Conservation (phyloP, 352 stramenopile species). For the Elongisporangium anandrum region DNA sequence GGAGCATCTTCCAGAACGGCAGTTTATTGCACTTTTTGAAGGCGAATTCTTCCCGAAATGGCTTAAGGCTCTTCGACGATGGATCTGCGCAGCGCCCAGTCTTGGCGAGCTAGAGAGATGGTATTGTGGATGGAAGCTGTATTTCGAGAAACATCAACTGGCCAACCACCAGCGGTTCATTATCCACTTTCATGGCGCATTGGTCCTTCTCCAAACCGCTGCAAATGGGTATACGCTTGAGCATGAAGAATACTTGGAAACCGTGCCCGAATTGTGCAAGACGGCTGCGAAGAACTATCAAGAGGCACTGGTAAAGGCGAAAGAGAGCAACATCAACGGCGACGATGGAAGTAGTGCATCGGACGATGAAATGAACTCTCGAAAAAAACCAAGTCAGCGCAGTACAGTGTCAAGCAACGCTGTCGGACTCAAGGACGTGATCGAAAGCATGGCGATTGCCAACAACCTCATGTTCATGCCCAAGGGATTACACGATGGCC, state of each 20-base stretch:
- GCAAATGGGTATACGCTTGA: conserved; percentile 7
- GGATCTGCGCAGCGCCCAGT: conserved; percentile 46
- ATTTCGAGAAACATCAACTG: conserved; percentile 68
- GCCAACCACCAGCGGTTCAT: conserved; percentile 52
- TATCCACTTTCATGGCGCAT: conserved; percentile 73
- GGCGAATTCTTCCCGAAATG: conserved; percentile 91
- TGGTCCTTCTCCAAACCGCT: conserved; percentile 64
- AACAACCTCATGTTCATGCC: conserved; percentile 82
- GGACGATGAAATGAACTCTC: not conserved
- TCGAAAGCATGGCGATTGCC: conserved; percentile 76
- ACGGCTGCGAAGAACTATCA: conserved; percentile 62
- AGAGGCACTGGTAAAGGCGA: conserved; percentile 59
- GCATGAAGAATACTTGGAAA: not conserved
- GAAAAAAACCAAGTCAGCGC: not conserved
- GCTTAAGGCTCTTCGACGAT: conserved; percentile 79
- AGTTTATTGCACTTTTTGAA: conserved; percentile 83
- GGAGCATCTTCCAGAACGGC: conserved; percentile 52
- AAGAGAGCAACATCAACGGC: conserved; percentile 15
- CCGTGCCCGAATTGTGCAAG: conserved; percentile 48
- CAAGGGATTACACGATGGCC: conserved; percentile 68
- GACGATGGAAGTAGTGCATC: conserved; percentile 7
- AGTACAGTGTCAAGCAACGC: conserved; percentile 6
- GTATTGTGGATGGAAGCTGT: conserved; percentile 83
- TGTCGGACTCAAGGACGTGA: conserved; percentile 76
- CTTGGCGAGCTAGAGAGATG: conserved; percentile 72